Evolutionary conservation across 1,284 basidiomycete genomes (phyloP).

Genomic region (Xerocomus nothofagi): DNA sequence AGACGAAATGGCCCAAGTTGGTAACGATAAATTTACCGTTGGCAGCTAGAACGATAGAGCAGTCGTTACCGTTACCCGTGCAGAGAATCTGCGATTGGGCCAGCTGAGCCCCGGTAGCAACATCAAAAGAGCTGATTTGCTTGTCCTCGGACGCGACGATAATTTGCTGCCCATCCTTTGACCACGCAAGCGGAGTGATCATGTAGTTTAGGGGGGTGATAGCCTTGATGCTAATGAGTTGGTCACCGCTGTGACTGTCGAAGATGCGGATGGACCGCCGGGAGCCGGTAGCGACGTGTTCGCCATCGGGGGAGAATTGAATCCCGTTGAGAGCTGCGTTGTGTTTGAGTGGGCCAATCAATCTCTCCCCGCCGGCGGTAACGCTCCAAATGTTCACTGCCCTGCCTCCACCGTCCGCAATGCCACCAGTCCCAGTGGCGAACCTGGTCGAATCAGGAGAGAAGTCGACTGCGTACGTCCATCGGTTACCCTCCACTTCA

Average conservation of each 20-base stretch:
- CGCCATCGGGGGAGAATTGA: neutral
- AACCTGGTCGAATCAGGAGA: neutral
- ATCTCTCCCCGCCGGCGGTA: neutral
- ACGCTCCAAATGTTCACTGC: neutral
- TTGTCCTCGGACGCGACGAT: too few relatives aligned
- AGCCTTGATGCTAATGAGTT: too few relatives aligned
- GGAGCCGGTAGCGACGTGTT: neutral
- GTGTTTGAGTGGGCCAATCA: neutral
- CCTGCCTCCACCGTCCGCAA: neutral
- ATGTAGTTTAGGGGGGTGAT: too few relatives aligned
- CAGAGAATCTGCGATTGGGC: neutral
- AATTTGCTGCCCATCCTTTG: too few relatives aligned
- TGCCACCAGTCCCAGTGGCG: neutral
- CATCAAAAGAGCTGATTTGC: too few relatives aligned
- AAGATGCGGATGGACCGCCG: neutral
- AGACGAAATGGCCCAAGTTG: neutral
- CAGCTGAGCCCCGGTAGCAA: neutral
- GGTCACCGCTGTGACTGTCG: too few relatives aligned
- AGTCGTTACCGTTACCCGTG: neutral
- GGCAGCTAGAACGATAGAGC: neutral
- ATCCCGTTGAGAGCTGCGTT: neutral
- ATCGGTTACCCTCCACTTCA: neutral
- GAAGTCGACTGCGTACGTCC: neutral
- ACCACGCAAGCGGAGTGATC: too few relatives aligned
- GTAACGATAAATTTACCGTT: conserved; percentile 1